Evolutionary conservation across 257 asterid genomes (phyloP), one percentile per base, ranked within the genome.

Genomic region (Galeopsis tetrahit): DNA sequence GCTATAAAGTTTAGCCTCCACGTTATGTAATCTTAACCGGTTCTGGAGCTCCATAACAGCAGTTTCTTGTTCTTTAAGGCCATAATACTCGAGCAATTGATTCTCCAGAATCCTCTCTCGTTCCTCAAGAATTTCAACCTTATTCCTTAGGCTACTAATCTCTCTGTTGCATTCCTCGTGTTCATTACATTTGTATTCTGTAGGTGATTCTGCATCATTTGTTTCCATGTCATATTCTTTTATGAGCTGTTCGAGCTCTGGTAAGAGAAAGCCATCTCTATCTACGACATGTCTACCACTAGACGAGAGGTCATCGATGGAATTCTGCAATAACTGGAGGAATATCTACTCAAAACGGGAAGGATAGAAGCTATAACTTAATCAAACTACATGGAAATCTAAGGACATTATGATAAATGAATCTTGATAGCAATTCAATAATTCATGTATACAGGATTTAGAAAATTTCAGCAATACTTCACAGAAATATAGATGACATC

Each of bases 61-160:
- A 52, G 75, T 85, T 81, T 92, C 94, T 77, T 92, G 97, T 86
- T 90, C 99, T 79, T 87, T 83, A 68, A 92, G 94, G 42, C 97
- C 99, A 59, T 92, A 90, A 71, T 83, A 92, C 87, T 90, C 96
- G 17, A 95, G 89, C 82, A 95, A 68, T 68, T 88, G 90, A 39
- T 69, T 77, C 78, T 95, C 98, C 11, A 95, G 83, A 48, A 63
- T 66, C 77, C 70, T 82, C 88, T 90, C 97, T 72, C 93, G 85
- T 79, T 92, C 96, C 77, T 85, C 73, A 21, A 90, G 95, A 69
- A 69, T 59, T 72, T 81, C 69, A 73, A 90, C 92, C 90, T 73
- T 75, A 65, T 42, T 73, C 40, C 87, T 73, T 13, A 90, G 89
- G 70, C 51, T 85, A 76, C 75, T 84, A 52, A 95, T 81, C 77